Evolutionary conservation across 495 filamentous ascomycete genomes (phyloP), one percentile per base, ranked within the genome.

Genomic region (Neurospora cerealis): DNA sequence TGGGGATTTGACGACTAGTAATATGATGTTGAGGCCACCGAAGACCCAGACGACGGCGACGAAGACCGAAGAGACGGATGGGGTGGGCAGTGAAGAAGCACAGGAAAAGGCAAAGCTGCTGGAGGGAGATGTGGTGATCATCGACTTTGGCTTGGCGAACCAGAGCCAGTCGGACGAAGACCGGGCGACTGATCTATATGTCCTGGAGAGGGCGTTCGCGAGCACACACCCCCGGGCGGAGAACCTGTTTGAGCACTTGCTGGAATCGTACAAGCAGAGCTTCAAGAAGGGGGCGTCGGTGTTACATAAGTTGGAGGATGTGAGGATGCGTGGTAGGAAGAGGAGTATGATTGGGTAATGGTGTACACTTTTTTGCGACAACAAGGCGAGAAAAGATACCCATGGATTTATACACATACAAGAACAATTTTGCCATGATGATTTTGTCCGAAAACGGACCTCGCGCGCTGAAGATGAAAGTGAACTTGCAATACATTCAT

Each of bases 1-100:
- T 85, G 96, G 96, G 62, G 96, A 99, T 83, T 83, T 99, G 84
- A 99, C 96, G 73, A 99, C 95, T 73, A 98, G 95, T 83, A 99
- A 99, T 83, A 84, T 99, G 82, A 98, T 99, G 90, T 81, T 99
- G 69, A 80, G 91, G 72, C 84, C 85, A 40, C 69, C 72, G 17
- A 44, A 19, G 17, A 28, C 11, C 4, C 32, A 28, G 48, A 15
- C 21, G n/a, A 48, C 3, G 44, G 13, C 46, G 10, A 46, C 19
- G 21, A 46, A n/a, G n/a, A n/a, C n/a, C n/a, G n/a, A 69, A 32
- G 46, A 74, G 66, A 66, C 74, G 73, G 75, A 73, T 32, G 78
- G 74, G 21, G 69, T 72, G 5, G 2, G 17, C 0, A 69, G 54
- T 10, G 32, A 66, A 9, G 70, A 48, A 40, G 73, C 73, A 69